A percentile compares a stretch with the other conserved stretches of the same genome.
Evolutionary conservation across 2,329 filamentous ascomycete genomes (phyloP).

Genomic region (Penicillium sp.): DNA sequence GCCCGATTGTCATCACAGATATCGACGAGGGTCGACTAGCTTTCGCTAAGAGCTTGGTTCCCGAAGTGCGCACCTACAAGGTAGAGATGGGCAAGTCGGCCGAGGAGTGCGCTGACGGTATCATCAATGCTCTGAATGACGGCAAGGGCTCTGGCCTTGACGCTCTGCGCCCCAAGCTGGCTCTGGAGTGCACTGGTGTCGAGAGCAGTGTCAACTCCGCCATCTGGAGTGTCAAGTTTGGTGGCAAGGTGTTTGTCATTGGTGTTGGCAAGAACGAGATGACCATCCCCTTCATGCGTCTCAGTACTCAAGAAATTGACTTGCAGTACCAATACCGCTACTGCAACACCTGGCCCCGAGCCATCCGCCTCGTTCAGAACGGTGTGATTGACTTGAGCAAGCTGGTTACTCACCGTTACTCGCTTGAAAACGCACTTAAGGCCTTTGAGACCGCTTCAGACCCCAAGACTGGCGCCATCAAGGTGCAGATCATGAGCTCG

Average conservation of each 20-base stretch:
- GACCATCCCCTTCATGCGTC: conserved; percentile 89
- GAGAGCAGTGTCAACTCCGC: conserved; percentile 82
- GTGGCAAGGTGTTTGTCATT: conserved; percentile 94
- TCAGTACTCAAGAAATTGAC: conserved; percentile 87
- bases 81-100: conserved; percentile 46
- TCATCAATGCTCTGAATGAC: conserved; percentile 64
- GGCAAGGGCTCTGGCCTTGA: conserved; percentile 32
- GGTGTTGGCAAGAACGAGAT: conserved; percentile 95
- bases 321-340: conserved; percentile 97
- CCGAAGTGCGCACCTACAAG: conserved; percentile 69
- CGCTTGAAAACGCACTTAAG: conserved; percentile 78
- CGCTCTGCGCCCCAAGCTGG: conserved; percentile 74
- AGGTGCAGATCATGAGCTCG: conserved; percentile 74
- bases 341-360: conserved; percentile 91
- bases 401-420: conserved; percentile 83
- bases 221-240: conserved; percentile 89
- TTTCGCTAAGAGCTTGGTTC: conserved; percentile 81
- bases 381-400: conserved; percentile 76
- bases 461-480: conserved; percentile 91
- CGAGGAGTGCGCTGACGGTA: conserved; percentile 66
- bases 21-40: conserved; percentile 80
- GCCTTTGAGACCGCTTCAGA: conserved; percentile 87
- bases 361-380: conserved; percentile 80
- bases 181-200: conserved; percentile 91
- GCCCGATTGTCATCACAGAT: conserved; percentile 89